Evolutionary conservation across 1,284 basidiomycete genomes (phyloP).

Genomic region (Kwoniella shivajii): DNA sequence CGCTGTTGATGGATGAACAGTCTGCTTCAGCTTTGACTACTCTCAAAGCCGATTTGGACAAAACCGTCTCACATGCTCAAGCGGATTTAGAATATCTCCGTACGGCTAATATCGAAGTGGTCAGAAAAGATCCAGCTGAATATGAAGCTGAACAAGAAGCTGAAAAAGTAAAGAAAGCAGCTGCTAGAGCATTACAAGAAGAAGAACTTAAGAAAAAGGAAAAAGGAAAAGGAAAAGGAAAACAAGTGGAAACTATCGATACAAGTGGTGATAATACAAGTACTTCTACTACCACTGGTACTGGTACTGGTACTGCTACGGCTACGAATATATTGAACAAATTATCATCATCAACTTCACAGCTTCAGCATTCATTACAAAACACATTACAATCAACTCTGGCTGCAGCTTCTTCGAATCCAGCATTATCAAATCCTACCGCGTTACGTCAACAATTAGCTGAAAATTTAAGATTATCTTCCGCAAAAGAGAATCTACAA

Average conservation of each 20-base stretch:
- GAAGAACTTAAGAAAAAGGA: constrained; percentile 28
- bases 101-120: constrained; percentile 49
- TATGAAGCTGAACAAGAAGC: constrained; percentile 35
- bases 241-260: constrained; percentile 9
- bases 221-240: constrained; percentile 38
- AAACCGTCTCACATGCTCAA: constrained; percentile 79
- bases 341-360: constrained; percentile 38
- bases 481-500: constrained; percentile 48
- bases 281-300: background rate
- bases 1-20: too few species aligned
- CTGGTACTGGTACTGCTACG: constrained; percentile 10
- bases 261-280: too few species aligned
- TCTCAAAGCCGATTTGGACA: constrained; percentile 74
- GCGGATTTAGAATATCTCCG: constrained; percentile 64
- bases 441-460: constrained; percentile 65
- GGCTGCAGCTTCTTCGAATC: constrained; percentile 62
- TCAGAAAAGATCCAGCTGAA: constrained; percentile 40
- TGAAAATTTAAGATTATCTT: constrained; percentile 63
- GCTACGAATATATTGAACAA: constrained; percentile 36
- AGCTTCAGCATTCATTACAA: constrained; percentile 56
- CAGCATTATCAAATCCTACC: constrained; percentile 44
- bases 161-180: constrained; percentile 21
- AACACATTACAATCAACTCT: constrained; percentile 61
- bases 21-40: constrained; percentile 71
- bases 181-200: constrained; percentile 10